Conservation (phyloP, 768 basidiomycete genomes). For the Auriculariales sp. region DNA sequence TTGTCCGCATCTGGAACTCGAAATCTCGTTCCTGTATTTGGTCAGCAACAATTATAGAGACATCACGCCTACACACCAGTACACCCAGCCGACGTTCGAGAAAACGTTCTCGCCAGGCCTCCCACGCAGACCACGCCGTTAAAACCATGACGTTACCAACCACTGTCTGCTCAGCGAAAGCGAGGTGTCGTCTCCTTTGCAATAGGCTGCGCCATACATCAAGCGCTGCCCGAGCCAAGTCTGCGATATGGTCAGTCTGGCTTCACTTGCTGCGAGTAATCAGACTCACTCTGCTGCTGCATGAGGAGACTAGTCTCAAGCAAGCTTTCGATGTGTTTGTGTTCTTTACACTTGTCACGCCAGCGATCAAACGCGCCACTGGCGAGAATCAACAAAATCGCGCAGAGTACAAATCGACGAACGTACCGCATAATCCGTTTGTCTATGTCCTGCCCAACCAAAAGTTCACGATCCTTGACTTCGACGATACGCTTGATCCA, state of each 20-base stretch:
- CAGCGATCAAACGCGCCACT: slow-evolving; percentile 33
- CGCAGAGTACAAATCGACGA: background rate
- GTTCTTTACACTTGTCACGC: slow-evolving; percentile 44
- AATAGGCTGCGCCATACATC: slow-evolving; percentile 58
- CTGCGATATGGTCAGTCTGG: no score
- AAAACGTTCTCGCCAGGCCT: slow-evolving; percentile 66
- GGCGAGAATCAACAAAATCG: background rate
- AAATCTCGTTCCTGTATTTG: slow-evolving; percentile 41
- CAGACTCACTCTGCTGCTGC: background rate
- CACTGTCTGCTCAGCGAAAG: slow-evolving; percentile 48
- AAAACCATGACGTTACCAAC: slow-evolving; percentile 26
- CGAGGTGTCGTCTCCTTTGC: slow-evolving; percentile 44
- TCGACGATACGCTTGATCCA: slow-evolving; percentile 70
- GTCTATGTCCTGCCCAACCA: slow-evolving; percentile 35
- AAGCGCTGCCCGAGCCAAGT: no score
- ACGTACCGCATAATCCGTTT: slow-evolving; percentile 24
- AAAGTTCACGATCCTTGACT: slow-evolving; percentile 58
- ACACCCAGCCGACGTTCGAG: slow-evolving; percentile 49
- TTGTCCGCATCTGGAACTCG: slow-evolving; percentile 40
- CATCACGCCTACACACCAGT: slow-evolving; percentile 28
- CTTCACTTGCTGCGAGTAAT: no score
- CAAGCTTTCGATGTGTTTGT: slow-evolving; percentile 59
- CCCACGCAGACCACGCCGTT: slow-evolving; percentile 39
- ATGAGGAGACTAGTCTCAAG: slow-evolving; percentile 40
- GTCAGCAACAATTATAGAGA: slow-evolving; percentile 5